Conservation (phyloP, 2,329 filamentous ascomycete genomes). For the Westerdykella aurantiaca region DNA sequence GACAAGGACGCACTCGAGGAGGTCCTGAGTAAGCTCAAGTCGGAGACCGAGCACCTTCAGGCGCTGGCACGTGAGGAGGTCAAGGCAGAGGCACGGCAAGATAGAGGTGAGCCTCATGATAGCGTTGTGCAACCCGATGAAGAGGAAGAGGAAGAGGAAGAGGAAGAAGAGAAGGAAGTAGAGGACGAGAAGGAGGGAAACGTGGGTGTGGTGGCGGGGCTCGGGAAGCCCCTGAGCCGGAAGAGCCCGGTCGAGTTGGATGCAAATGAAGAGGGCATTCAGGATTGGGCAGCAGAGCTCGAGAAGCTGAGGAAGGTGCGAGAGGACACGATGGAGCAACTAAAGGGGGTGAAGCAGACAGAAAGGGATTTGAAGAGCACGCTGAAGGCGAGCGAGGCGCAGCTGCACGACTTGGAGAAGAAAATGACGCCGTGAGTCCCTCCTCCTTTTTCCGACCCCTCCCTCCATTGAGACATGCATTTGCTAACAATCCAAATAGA, state of each 20-base stretch:
- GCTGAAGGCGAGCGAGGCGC: constrained; percentile 27
- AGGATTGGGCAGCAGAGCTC: constrained; percentile 29
- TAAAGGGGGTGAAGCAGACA: constrained; percentile 29
- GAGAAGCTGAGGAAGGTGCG: constrained; percentile 31
- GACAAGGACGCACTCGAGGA: constrained; percentile 28
- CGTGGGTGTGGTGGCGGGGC: not conserved
- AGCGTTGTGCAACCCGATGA: not conserved
- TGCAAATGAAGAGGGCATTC: constrained; percentile 16
- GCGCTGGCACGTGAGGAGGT: constrained; percentile 19
- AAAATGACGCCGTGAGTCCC: constrained; percentile 14
- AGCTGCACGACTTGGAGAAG: constrained; percentile 29
- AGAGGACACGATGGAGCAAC: constrained; percentile 27
- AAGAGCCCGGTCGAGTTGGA: constrained; percentile 6
- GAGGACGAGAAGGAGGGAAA: not conserved
- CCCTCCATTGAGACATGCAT: not conserved
- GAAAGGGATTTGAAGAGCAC: constrained; percentile 27
- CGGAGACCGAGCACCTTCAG: constrained; percentile 26
- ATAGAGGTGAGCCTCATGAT: not conserved
- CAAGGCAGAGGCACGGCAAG: constrained; percentile 4
- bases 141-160: not conserved
- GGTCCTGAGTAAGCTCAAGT: constrained; percentile 26
- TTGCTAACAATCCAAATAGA: not conserved
- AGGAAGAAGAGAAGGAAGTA: not conserved
- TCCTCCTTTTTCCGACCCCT: not conserved
- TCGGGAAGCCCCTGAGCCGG: not conserved